Conservation (phyloP, 1,284 basidiomycete genomes). For the Trichosporon sp. region DNA sequence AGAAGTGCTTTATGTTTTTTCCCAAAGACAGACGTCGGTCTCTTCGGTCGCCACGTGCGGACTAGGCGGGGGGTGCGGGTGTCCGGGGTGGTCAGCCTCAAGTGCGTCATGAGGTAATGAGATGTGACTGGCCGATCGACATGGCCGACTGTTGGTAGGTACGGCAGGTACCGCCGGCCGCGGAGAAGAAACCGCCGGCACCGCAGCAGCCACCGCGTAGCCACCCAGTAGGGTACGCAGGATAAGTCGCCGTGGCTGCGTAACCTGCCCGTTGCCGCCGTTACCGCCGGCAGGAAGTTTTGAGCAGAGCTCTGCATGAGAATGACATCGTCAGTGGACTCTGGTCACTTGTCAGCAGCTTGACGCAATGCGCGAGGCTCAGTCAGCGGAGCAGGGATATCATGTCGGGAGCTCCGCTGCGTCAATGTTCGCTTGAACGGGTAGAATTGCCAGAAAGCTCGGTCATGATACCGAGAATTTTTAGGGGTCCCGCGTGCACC, state of each 20-base stretch:
- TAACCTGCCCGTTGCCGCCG: background rate
- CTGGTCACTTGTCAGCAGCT: background rate
- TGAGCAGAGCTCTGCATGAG: background rate
- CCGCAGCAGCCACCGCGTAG: background rate
- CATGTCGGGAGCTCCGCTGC: too few relatives aligned
- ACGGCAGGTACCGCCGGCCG: background rate
- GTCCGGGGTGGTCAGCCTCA: background rate
- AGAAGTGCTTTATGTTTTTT: background rate
- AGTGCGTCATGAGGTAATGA: background rate
- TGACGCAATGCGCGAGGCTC: background rate
- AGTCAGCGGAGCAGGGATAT: too few relatives aligned
- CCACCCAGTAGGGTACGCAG: background rate
- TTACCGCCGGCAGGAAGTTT: background rate
- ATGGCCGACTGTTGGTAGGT: background rate
- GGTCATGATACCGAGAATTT: background rate
- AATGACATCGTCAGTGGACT: background rate
- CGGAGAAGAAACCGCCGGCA: slow-evolving; percentile 1
- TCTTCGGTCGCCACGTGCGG: background rate
- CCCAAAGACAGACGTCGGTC: background rate
- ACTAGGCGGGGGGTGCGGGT: too few relatives aligned
- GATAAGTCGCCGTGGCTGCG: slow-evolving; percentile 3
- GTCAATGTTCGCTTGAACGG: background rate
- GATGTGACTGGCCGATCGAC: background rate
- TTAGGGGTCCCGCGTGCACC: background rate
- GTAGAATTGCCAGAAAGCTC: background rate